phyloP scores from a whole-genome alignment of 2,329 filamentous ascomycete genomes.

The Sporothrix pseudoabietina region DNA sequence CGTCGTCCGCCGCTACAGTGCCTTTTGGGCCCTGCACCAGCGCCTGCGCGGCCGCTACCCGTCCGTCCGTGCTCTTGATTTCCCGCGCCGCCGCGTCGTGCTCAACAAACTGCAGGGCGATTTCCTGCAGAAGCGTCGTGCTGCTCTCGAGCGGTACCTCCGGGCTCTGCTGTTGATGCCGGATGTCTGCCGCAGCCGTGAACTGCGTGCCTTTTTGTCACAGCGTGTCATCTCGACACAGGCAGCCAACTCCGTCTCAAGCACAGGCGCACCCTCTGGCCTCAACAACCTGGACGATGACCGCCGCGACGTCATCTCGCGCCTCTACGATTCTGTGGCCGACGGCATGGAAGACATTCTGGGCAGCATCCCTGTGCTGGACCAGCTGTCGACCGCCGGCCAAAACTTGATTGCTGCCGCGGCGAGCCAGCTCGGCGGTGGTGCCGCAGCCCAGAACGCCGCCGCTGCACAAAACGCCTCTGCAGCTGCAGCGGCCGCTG shows the following conservation, averaged over 20 bases:
- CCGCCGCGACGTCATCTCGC: slow-evolving; percentile 85
- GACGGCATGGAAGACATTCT: slow-evolving; percentile 98
- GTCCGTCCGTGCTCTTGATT: slow-evolving; percentile 85
- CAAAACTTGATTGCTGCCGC: slow-evolving; percentile 86
- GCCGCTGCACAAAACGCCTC: slow-evolving; percentile 11
- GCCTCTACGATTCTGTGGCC: slow-evolving; percentile 93
- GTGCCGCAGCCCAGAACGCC: slow-evolving; percentile 38
- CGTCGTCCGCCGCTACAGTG: slow-evolving; percentile 89
- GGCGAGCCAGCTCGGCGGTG: slow-evolving; percentile 62
- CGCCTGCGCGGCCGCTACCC: slow-evolving; percentile 81
- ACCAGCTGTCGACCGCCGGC: slow-evolving; percentile 88
- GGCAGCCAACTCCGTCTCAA: slow-evolving; percentile 44
- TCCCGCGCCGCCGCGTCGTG: slow-evolving; percentile 86
- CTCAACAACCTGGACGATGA: slow-evolving; percentile 48
- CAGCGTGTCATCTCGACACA: slow-evolving; percentile 68
- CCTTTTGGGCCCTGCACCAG: slow-evolving; percentile 95
- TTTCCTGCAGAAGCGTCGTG: slow-evolving; percentile 84
- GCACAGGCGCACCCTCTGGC: too few species aligned
- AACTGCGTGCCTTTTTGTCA: slow-evolving; percentile 88
- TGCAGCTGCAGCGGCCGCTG: background rate
- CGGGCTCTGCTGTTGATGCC: slow-evolving; percentile 79
- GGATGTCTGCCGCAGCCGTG: slow-evolving; percentile 90
- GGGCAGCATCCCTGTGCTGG: slow-evolving; percentile 91
- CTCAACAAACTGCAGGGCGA: slow-evolving; percentile 97
- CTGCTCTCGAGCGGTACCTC: slow-evolving; percentile 83